These are phyloP conservation scores for Scytalidium lignicola DNA, from an alignment of 2,329 filamentous ascomycete species.

Conservation along the genomic window DNA sequence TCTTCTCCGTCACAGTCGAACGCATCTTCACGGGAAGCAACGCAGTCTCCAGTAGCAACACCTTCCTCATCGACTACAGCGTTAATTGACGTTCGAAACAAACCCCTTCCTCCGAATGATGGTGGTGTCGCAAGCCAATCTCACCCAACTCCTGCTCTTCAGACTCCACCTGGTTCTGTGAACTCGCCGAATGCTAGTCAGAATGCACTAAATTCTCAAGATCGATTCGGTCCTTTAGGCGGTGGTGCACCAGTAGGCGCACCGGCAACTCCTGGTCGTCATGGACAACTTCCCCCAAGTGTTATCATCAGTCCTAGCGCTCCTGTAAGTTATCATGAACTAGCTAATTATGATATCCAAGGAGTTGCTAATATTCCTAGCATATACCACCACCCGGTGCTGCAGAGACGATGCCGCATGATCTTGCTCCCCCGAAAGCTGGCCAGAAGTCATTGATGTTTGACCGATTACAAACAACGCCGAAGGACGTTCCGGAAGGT, in stretches of 20 bases:
- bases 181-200: conserved; percentile 23
- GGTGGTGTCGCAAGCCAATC: conserved; percentile 20
- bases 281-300: conserved; percentile 68
- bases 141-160: conserved; percentile 15
- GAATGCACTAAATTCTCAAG: conserved; percentile 27
- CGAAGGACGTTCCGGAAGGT: conserved; percentile 94
- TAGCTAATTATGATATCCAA: background rate
- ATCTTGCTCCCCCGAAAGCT: conserved; percentile 88
- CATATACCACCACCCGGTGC: conserved; percentile 90
- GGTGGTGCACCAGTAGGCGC: conserved; percentile 31
- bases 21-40: conserved; percentile 43
- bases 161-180: conserved; percentile 27
- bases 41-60: conserved; percentile 62
- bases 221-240: conserved; percentile 37
- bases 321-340: conserved; percentile 58
- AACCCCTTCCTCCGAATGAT: conserved; percentile 62
- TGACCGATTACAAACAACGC: conserved; percentile 84
- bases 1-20: conserved; percentile 62
- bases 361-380: conserved; percentile 37
- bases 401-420: conserved; percentile 96
- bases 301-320: conserved; percentile 94
- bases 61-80: conserved; percentile 87
- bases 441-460: conserved; percentile 86
- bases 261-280: conserved; percentile 56
- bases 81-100: conserved; percentile 79